Base-by-base conservation (phyloP, 768 basidiomycete genomes). In the Suillus cothurnatus region DNA sequence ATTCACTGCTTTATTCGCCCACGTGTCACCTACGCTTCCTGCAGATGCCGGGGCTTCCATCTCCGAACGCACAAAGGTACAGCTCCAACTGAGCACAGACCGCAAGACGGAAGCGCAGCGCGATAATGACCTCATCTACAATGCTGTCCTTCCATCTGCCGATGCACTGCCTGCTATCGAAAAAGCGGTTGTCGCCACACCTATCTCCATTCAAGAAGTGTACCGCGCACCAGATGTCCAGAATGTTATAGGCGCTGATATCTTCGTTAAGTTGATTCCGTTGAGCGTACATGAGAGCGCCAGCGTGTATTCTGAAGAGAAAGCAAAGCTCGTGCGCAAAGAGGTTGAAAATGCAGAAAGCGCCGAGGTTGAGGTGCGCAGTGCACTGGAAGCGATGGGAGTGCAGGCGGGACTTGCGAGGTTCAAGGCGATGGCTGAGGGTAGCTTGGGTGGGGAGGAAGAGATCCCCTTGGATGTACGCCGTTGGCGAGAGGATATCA, bases 51-150 rank as follows among this genome's bases (percentile, higher is more conserved):
- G 89, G 0, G 78, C 89, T 6, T 87, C 92, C 50, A 85, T 99
- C 61, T 78, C 84, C 34, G 95, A 96, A 61, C 89, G 95, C 60
- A 88, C 90, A 9, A 97, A 97, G 74, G 84, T 89, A 0, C 95
- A 96, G 68, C 80, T 89, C 5, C 86, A 90, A 6, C 80, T 95
- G 53, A 90, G 91, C 70, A 81, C 86, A 0, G 95, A 97, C 69
- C 87, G 86, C 65, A 88, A 87, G 73, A 79, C 77, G 61, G 91
- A 94, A 67, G 92, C 92, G 0, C 84, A 86, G 62, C 88, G 92
- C 61, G 95, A 97, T 79, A 99, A 99, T 76, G 97, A 99, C 73
- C 86, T 99, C 61, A 97, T 99, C 68, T 99, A 99, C 80, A 95
- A 99, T 73, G 94, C 94, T 4, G 85, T 96, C 63, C 78, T 95